Evolutionary conservation across 2,329 filamentous ascomycete genomes (phyloP).

Genomic region (Penicillium glabrum): DNA sequence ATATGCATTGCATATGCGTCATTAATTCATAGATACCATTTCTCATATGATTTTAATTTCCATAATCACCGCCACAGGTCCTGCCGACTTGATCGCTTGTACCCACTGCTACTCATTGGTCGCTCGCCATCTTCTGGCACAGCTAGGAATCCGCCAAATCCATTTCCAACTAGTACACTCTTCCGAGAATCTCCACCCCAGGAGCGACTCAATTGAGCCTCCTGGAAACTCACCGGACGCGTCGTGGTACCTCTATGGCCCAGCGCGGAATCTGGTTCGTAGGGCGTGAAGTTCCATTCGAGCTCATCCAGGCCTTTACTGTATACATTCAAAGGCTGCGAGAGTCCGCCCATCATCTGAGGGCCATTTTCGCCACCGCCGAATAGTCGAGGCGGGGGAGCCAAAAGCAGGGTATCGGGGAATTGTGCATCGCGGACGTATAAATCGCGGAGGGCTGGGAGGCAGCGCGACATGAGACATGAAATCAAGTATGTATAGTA

Average conservation of each 20-base stretch:
- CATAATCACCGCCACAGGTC: conserved; percentile 39
- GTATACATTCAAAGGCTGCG: conserved; percentile 62
- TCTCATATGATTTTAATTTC: not conserved
- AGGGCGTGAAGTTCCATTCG: conserved; percentile 67
- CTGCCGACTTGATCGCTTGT: conserved; percentile 33
- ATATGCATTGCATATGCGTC: not conserved
- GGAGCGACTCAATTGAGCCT: conserved; percentile 50
- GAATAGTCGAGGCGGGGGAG: conserved; percentile 61
- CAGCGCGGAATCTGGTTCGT: conserved; percentile 48
- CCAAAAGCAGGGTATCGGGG: conserved; percentile 73
- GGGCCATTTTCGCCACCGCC: conserved; percentile 36
- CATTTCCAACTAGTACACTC: conserved; percentile 66
- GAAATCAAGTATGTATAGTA: conserved; percentile 85
- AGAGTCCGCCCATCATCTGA: conserved; percentile 39
- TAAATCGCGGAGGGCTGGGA: conserved; percentile 72
- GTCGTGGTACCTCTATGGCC: conserved; percentile 40
- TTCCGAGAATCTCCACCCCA: conserved; percentile 62
- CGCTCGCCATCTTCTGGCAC: conserved; percentile 53
- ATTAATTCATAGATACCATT: conserved; percentile 7
- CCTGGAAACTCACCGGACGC: conserved; percentile 49
- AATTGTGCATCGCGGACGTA: conserved; percentile 87
- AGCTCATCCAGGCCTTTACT: conserved; percentile 66
- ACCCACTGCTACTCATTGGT: conserved; percentile 36
- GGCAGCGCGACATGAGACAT: conserved; percentile 73
- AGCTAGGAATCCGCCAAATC: conserved; percentile 65